phyloP scores from a whole-genome alignment of 495 filamentous ascomycete genomes.

The Sphaerosporella brunnea region DNA sequence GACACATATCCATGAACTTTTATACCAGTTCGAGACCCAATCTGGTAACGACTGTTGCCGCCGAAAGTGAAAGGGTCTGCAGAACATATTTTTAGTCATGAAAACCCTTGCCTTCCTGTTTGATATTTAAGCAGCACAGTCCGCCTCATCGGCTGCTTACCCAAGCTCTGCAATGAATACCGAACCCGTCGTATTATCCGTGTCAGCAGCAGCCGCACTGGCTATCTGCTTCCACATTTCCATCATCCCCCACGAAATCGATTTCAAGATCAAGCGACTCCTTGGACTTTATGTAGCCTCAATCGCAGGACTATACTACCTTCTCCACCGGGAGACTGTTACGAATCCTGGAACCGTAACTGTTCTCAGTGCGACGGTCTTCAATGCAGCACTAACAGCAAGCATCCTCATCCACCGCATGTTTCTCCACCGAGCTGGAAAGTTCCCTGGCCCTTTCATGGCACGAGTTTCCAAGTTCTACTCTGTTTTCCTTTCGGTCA shows the following conservation, averaged over 20 bases:
- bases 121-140: too few species aligned
- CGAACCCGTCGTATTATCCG: too few species aligned
- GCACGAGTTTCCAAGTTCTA: slow-evolving; percentile 35
- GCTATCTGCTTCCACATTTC: not conserved
- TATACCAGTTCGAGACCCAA: too few species aligned
- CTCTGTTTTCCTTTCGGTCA: slow-evolving; percentile 40
- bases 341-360: too few species aligned
- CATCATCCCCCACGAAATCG: not conserved
- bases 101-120: too few species aligned
- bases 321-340: not conserved
- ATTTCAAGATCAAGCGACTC: not conserved
- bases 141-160: too few species aligned
- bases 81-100: too few species aligned
- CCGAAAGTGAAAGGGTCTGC: too few species aligned
- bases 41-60: too few species aligned
- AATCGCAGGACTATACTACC: not conserved
- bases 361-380: not conserved
- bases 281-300: not conserved
- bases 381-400: slow-evolving; percentile 1
- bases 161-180: too few species aligned
- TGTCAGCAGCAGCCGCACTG: not conserved
- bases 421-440: slow-evolving; percentile 47
- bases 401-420: slow-evolving; percentile 31
- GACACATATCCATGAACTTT: too few species aligned
- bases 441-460: slow-evolving; percentile 46